Evolutionary conservation across 1,284 basidiomycete genomes (phyloP), one percentile per base, ranked within the genome.

Genomic region (Naganishia sp.): DNA sequence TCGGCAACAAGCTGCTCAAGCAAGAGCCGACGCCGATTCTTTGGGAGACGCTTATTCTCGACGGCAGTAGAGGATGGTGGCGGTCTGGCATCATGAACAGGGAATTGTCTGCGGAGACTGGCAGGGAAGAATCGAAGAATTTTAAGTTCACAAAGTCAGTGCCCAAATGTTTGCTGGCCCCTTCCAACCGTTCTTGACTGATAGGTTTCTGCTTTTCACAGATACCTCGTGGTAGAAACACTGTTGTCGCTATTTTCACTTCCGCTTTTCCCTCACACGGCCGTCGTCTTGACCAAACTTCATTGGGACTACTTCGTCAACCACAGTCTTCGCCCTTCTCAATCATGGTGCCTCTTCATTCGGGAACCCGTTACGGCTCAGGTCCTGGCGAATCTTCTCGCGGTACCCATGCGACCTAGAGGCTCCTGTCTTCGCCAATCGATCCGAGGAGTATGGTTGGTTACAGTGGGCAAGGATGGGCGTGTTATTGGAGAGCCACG

Each of bases 1-100:
- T 13, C 9, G 13, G 39, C 1, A 39, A 46, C 57, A 60, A 60
- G 46, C 31, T 49, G 18, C 31, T 60, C 21, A 31, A 47, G 13
- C 10, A 23, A 18, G 55, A 60, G n/a, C 17, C 35, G 1, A n/a
- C 18, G 18, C n/a, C 42, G 2, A 35, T 21, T 3, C 45, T 58
- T 11, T 39, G 47, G 28, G 56, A 58, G 32, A 49, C 45, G 25
- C 17, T 58, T 11, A 32, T 58, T 21, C 25, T 58, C 5, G 45
- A 58, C n/a, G 31, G 18, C 15, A 15, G 47, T 28, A 47, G 11
- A 52, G 25, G 51, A 6, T 32, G 31, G 31, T 52, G 51, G 51
- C 1, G 15, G 51, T 28, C 21, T n/a, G 45, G 45, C 11, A 47
- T 47, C 45, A 50, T 13, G 1, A 31, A 15, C 7, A 5, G 25